Evolutionary conservation across 495 filamentous ascomycete genomes (phyloP).

Genomic region (Bryoglossum gracile): DNA sequence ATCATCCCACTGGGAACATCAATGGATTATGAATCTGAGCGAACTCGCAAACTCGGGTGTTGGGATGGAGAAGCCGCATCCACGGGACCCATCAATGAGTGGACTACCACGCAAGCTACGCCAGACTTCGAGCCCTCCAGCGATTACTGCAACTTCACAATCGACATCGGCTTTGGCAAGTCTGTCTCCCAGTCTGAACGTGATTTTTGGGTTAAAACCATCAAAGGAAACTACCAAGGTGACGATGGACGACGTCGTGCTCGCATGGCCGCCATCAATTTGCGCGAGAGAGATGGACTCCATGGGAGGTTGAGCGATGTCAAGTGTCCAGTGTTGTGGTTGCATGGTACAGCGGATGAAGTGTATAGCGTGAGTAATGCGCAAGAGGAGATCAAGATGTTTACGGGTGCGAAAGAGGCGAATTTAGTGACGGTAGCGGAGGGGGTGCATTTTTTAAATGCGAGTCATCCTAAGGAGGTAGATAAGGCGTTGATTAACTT

Average conservation of each 20-base stretch:
- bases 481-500: constrained; percentile 45
- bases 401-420: constrained; percentile 41
- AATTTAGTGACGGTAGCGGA: constrained; percentile 41
- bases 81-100: constrained; percentile 36
- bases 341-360: constrained; percentile 51
- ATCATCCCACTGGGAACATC: constrained; percentile 55
- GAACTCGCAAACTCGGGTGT: constrained; percentile 44
- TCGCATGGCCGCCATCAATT: constrained; percentile 49
- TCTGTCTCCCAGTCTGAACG: constrained; percentile 31
- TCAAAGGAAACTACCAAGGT: constrained; percentile 49
- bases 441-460: constrained; percentile 52
- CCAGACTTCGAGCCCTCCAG: constrained; percentile 47
- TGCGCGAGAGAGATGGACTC: constrained; percentile 52
- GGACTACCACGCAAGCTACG: constrained; percentile 36
- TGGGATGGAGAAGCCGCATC: constrained; percentile 47
- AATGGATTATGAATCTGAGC: constrained; percentile 51
- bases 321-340: constrained; percentile 53
- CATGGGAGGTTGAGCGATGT: constrained; percentile 46
- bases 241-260: constrained; percentile 50
- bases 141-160: constrained; percentile 47
- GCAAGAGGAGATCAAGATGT: constrained; percentile 50
- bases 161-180: constrained; percentile 49
- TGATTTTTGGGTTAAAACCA: constrained; percentile 44
- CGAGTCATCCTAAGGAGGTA: constrained; percentile 47
- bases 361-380: constrained; percentile 44